Evolutionary conservation across 1,284 basidiomycete genomes (phyloP), one percentile per base, ranked within the genome.

Genomic region (Bondarzewia mesenterica): DNA sequence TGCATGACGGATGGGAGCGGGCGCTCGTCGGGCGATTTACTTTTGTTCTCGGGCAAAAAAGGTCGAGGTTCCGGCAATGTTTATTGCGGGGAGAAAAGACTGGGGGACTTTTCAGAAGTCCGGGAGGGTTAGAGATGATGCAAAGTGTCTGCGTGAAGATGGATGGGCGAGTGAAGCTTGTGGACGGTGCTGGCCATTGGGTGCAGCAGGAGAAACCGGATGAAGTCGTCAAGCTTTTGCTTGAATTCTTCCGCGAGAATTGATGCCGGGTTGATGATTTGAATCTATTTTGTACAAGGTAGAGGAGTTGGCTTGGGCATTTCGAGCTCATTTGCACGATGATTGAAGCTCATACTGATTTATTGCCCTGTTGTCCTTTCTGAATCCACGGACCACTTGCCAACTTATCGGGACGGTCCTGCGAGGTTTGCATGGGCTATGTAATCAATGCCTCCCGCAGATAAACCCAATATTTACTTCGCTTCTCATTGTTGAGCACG

Each of bases 101-200:
- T 82, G 80, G 80, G 80, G 78, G 0, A 67, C 71, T 20, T 79
- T 70, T 52, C 80, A 83, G n/a, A 61, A 51, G 52, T 0, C 79
- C 78, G 7, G 75, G 77, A 0, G 72, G 68, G 2, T 57, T 64
- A 25, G 70, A 75, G 15, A 63, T 60, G 54, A 76, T 83, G 76
- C 57, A 50, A 48, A 51, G 56, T 37, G 52, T 54, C 5, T 67
- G 65, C 50, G 52, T 48, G 44, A 42, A 46, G 16, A 62, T 65
- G 63, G 65, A 68, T 18, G 70, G 72, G 26, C 69, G 75, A 35
- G 67, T 80, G 37, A 66, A 77, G n/a, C 54, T 82, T 40, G 62
- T 82, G n/a, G 64, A 74, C 3, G 71, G 72, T 2, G 78, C 78
- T 1, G 80, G 80, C 0, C 80, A 81, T 60, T 82, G 81, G 79